Base-by-base conservation (phyloP, 495 filamentous ascomycete genomes). In the Entonaema liquescens region DNA sequence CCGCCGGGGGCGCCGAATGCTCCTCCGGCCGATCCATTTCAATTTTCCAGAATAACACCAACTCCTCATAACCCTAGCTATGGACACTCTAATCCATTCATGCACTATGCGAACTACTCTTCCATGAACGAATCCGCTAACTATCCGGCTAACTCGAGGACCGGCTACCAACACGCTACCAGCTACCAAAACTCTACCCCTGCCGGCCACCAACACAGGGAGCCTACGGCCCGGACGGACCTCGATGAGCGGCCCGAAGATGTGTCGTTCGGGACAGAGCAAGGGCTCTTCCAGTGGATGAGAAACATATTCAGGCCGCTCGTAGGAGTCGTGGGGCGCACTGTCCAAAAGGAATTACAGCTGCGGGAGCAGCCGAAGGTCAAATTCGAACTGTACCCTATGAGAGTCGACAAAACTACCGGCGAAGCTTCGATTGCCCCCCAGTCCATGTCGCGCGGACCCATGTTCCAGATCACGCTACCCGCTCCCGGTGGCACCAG, bases 331-430 rank as follows among this genome's bases (percentile, higher is more conserved):
- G 17, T 72, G 0, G 60, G 55, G 1, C 36, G 49, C 2, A 17
- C 25, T 1, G 56, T 58, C 2, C 21, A 25, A 31, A n/a, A 57
- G 0, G 6, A 15, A 3, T 56, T 72, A 0, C 0, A 15, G 1
- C 60, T 72, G 0, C 0, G 1, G 1, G 12, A 47, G 2, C 53
- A 33, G 17, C 70, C 68, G 0, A 19, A 21, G 2, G 65, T 72
- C 47, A 64, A 68, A 3, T 68, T 72, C 59, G 70, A 60, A 31
- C n/a, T 65, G 31, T 72, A 59, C 55, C 64, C 69, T 0, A 17
- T 68, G 4, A 47, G 29, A 3, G 19, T 56, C 1, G 42, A 61
- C 59, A 26, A 55, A 1, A 5, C 1, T 44, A 63, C 47, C 17
- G 49, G 21, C 0, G 7, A 21, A n/a, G 21, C 35, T 3, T 0